Evolutionary conservation across 2,329 filamentous ascomycete species (phyloP).

Genomic region (Torrubiella hemipterigena): DNA sequence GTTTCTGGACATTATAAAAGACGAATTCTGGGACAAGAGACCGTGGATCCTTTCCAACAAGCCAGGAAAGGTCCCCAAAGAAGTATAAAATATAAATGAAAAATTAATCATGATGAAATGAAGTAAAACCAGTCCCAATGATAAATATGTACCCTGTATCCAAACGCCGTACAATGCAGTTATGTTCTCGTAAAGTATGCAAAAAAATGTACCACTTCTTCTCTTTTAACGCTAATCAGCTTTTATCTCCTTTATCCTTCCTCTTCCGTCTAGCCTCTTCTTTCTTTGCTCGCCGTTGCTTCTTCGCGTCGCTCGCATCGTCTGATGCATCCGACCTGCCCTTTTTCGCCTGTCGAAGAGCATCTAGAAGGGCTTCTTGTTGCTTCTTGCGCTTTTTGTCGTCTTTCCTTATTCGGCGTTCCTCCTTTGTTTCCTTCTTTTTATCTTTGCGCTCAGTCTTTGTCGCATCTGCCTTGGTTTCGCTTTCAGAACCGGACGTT

Average conservation of each 20-base stretch:
- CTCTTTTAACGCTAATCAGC: too few species aligned
- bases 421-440: constrained; percentile 28
- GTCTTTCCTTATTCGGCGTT: constrained; percentile 23
- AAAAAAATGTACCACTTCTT: constrained; percentile 11
- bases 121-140: constrained; percentile 5
- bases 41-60: constrained; percentile 75
- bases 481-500: constrained; percentile 14
- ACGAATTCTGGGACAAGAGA: constrained; percentile 82
- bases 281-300: constrained; percentile 28
- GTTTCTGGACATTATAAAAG: constrained; percentile 88
- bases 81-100: constrained; percentile 23
- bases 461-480: constrained; percentile 8
- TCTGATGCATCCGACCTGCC: constrained; percentile 14
- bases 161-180: constrained; percentile 6
- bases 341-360: too few species aligned
- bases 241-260: constrained; percentile 16
- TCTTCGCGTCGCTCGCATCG: constrained; percentile 29
- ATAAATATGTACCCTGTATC: background rate
- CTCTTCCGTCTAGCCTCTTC: constrained; percentile 29
- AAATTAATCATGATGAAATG: constrained; percentile 5
- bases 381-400: constrained; percentile 15
- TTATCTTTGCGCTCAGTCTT: constrained; percentile 12
- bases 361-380: too few species aligned
- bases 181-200: constrained; percentile 1
- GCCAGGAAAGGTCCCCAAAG: constrained; percentile 57